A percentile compares a stretch with the other conserved stretches of the same genome.
phyloP scores from a whole-genome alignment of 2,329 filamentous ascomycete genomes.

The Fusarium beomiforme region DNA sequence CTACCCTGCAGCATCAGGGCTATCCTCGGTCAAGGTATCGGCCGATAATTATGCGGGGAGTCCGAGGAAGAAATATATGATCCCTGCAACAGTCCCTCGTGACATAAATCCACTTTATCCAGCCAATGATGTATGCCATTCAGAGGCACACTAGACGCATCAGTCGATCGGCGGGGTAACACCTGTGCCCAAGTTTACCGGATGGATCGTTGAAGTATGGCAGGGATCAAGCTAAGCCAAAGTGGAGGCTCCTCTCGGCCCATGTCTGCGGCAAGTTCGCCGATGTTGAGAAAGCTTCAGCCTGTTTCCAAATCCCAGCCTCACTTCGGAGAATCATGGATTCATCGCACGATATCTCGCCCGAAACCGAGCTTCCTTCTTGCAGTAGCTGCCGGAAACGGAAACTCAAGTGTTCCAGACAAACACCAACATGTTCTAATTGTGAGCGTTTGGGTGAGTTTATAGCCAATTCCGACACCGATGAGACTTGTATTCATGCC shows the following conservation, averaged over 20 bases:
- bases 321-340: background rate
- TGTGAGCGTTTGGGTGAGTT: background rate
- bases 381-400: conserved; percentile 23
- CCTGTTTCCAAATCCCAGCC: background rate
- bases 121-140: background rate
- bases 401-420: conserved; percentile 26
- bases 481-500: background rate
- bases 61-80: too few relatives aligned
- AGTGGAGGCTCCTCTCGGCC: background rate
- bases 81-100: background rate
- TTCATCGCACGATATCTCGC: background rate
- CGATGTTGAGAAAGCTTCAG: background rate
- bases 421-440: conserved; percentile 13
- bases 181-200: too few relatives aligned
- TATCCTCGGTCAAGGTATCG: background rate
- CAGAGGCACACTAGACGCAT: background rate
- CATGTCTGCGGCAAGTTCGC: background rate
- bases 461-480: too few relatives aligned
- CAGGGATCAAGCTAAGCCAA: background rate
- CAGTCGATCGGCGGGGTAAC: background rate
- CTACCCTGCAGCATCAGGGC: background rate
- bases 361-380: conserved; percentile 16
- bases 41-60: background rate
- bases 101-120: background rate
- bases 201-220: too few relatives aligned